Conservation (phyloP, 345 rosid species). For the Melaleuca quinquenervia region DNA sequence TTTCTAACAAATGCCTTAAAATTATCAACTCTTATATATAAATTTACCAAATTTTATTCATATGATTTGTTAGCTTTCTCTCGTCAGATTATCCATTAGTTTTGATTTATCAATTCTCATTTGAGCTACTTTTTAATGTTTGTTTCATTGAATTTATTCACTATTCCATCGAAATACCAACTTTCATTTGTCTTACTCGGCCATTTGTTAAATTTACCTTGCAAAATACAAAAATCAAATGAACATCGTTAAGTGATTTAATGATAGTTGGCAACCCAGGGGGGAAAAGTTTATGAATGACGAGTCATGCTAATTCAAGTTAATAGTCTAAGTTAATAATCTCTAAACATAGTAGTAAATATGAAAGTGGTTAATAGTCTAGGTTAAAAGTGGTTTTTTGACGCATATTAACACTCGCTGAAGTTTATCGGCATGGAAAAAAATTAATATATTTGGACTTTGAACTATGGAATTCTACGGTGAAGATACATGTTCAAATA, state of each 20-base stretch:
- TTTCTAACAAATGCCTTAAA: neutral
- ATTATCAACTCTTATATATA: neutral
- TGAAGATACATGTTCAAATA: neutral
- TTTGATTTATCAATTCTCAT: neutral
- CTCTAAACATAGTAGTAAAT: no score
- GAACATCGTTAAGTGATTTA: neutral
- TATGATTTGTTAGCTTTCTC: neutral
- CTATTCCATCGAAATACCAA: neutral
- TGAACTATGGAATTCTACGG: neutral
- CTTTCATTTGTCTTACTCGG: neutral
- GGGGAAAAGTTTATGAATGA: no score
- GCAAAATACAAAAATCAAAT: neutral
- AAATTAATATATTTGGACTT: neutral
- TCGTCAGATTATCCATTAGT: neutral
- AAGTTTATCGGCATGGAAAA: no score
- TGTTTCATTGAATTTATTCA: neutral
- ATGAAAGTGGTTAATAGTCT: no score
- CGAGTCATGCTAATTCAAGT: no score
- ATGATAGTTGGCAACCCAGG: no score
- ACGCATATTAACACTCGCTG: no score
- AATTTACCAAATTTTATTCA: neutral
- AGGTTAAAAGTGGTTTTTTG: no score
- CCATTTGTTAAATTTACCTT: no score
- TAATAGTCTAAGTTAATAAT: no score
- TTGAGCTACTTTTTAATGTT: neutral